Percentiles rank a stretch among this genome's conserved stretches.
Conservation (phyloP, 2,329 filamentous ascomycete species). For the Phialophora tarda region DNA sequence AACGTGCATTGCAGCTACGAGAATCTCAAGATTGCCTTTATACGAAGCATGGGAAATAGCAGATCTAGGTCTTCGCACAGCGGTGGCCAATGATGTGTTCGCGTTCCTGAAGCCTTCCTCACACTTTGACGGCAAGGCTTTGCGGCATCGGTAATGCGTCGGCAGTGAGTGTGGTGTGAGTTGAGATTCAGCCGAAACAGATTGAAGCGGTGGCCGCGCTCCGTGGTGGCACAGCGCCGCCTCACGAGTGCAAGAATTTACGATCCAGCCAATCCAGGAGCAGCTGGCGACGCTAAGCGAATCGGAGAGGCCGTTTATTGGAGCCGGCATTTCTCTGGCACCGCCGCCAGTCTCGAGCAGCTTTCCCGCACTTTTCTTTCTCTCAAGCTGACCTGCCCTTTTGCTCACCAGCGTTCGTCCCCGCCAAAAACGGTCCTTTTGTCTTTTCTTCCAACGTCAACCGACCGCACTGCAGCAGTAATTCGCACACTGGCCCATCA, state of each 20-base stretch:
- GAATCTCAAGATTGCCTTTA: not conserved
- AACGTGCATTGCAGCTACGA: not conserved
- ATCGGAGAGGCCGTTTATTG: not conserved
- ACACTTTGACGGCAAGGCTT: not conserved
- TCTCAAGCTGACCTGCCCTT: not conserved
- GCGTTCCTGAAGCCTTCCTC: not conserved
- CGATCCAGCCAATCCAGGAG: conserved; percentile 14
- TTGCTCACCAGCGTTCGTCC: not conserved
- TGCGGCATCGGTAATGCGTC: not conserved
- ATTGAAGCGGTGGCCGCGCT: not conserved
- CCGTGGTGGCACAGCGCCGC: conserved; percentile 9
- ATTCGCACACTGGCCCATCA: not conserved
- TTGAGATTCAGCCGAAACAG: not conserved
- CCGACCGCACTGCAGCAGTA: not conserved
- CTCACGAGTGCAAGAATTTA: not conserved
- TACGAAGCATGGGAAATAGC: not conserved
- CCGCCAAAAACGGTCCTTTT: conserved; percentile 23
- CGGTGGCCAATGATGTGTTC: not conserved
- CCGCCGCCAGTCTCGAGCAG: not conserved
- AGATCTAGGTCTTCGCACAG: not conserved
- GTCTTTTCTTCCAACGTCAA: conserved; percentile 24
- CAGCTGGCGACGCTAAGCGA: not conserved
- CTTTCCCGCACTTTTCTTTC: not conserved
- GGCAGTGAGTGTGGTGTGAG: not conserved
- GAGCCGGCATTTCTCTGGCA: not conserved